Base-by-base conservation (phyloP, 78 protist genomes). In the Dictyostelium purpureum region DNA sequence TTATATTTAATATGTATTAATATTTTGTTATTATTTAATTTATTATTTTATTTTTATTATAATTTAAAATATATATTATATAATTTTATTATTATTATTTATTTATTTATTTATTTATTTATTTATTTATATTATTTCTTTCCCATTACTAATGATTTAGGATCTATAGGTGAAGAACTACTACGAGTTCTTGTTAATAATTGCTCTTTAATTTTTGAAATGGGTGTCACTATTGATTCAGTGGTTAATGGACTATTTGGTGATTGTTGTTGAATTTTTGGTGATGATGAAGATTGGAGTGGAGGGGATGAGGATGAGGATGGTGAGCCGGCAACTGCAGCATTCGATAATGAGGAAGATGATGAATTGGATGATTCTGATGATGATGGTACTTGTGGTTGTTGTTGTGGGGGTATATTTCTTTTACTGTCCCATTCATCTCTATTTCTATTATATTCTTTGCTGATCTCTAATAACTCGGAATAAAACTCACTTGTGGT, bases 401-500 rank as follows among this genome's bases (percentile, higher is more conserved):
- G 7, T 57, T 42, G 85, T 26, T 45, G 69, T 6, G 49, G 45
- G 21, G 92, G 92, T 18, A 69, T 59, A 38, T n/a, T 43, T 74
- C 92, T 74, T 52, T 11, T 42, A 4, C 82, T 51, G 19, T 85
- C 92, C 92, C 92, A 85, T 6, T 85, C 82, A 21, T 12, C 83
- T 52, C 45, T 42, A 47, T 85, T 71, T 24, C 47, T 28, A 1
- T 49, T 10, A 49, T 73, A 85, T 47, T 85, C 92, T 24, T 77
- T 28, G 21, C 47, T 26, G 33, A 73, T 49, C 37, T 85, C 40
- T 0, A 47, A 12, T 66, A 85, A 33, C 33, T 35, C 92, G 16
- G 71, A 49, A 33, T 57, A 73, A 16, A 85, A 74, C 35, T 85
- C 77, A 35, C 9, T 24, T 1, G 92, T 73, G 6, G 92, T 59